Conservation (phyloP, 2,329 filamentous ascomycete species). For the Lasiodiplodia theobromae region DNA sequence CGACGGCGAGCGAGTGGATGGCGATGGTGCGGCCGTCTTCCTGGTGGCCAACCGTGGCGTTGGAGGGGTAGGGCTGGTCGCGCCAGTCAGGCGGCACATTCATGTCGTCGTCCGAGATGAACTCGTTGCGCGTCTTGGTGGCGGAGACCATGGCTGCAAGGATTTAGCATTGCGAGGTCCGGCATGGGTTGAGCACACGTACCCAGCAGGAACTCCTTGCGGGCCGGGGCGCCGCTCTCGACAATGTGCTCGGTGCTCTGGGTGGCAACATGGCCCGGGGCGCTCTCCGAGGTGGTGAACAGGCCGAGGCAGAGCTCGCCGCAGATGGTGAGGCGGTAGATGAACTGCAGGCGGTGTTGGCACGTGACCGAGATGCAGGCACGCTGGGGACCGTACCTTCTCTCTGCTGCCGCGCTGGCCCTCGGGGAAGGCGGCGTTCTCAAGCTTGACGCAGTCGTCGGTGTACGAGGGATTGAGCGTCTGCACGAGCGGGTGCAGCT, state of each 20-base stretch:
- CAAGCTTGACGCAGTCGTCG: constrained; percentile 66
- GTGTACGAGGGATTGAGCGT: constrained; percentile 72
- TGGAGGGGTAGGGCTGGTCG: constrained; percentile 39
- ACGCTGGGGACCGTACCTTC: constrained; percentile 57
- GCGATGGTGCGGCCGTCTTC: constrained; percentile 77
- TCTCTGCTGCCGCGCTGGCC: constrained; percentile 64
- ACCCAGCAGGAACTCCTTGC: constrained; percentile 68
- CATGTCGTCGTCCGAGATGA: constrained; percentile 81
- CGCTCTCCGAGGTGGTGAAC: constrained; percentile 68
- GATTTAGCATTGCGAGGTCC: background rate
- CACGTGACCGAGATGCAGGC: constrained; percentile 26
- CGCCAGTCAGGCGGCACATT: constrained; percentile 73
- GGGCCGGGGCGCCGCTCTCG: constrained; percentile 64
- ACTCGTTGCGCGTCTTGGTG: constrained; percentile 69
- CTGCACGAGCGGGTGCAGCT: constrained; percentile 76
- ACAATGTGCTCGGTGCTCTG: constrained; percentile 63
- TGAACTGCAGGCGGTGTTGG: constrained; percentile 61
- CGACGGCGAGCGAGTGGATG: constrained; percentile 82
- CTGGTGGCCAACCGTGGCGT: constrained; percentile 67
- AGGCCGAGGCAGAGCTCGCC: constrained; percentile 81
- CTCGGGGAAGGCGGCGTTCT: constrained; percentile 65
- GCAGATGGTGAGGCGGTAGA: constrained; percentile 77
- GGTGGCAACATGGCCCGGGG: constrained; percentile 59
- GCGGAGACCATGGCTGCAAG: constrained; percentile 72
- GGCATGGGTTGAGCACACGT: background rate